Evolutionary conservation across 371 early-diverging fungal species (phyloP).

Genomic region (Lichtheimia ornata): DNA sequence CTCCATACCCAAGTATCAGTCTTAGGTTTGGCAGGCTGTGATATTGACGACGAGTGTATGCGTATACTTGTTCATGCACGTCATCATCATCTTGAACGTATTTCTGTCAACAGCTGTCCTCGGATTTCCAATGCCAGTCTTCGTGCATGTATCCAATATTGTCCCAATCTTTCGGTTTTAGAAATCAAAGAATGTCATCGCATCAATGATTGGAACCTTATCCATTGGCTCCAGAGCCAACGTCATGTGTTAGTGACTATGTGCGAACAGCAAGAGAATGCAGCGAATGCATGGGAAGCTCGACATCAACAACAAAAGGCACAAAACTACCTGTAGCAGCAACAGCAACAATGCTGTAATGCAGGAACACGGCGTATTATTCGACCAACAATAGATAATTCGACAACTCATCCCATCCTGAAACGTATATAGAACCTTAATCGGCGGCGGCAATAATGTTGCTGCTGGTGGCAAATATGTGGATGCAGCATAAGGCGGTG

Average conservation of each 20-base stretch:
- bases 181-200: slow-evolving; percentile 60
- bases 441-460: no score
- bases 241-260: slow-evolving; percentile 41
- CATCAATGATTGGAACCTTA: slow-evolving; percentile 47
- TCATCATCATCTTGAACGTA: slow-evolving; percentile 43
- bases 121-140: slow-evolving; percentile 51
- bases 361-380: no score
- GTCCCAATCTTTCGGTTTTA: slow-evolving; percentile 57
- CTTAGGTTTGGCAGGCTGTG: slow-evolving; percentile 61
- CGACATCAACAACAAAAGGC: neutral
- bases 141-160: slow-evolving; percentile 45
- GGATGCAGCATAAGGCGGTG: no score
- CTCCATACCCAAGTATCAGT: slow-evolving; percentile 50
- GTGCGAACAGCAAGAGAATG: slow-evolving; percentile 43
- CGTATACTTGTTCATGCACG: slow-evolving; percentile 44
- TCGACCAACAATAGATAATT: no score
- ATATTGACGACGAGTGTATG: slow-evolving; percentile 56
- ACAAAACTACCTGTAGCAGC: no score
- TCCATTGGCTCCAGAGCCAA: slow-evolving; percentile 27
- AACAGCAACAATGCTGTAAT: no score
- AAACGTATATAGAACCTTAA: no score
- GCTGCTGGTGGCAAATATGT: no score
- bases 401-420: no score
- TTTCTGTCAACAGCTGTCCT: slow-evolving; percentile 58
- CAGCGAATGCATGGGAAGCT: slow-evolving; percentile 37